These are phyloP conservation scores for Fusarium sp. DNA, from an alignment of 2,329 filamentous ascomycete species.

Conservation along the genomic window DNA sequence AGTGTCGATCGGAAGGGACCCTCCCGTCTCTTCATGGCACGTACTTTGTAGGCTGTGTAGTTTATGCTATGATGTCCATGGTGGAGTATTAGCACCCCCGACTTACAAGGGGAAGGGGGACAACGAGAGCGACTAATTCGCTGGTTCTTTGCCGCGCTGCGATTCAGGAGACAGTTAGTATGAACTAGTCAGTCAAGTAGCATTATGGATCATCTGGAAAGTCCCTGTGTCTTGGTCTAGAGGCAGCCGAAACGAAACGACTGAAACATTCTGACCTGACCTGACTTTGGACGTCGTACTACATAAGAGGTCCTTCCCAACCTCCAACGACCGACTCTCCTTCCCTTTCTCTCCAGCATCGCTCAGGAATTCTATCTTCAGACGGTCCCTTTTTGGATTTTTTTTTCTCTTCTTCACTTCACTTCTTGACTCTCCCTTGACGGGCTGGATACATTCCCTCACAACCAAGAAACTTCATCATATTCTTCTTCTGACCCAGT, in stretches of 20 bases:
- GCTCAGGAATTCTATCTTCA: conserved; percentile 46
- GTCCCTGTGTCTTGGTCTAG: background rate
- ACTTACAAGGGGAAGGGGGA: conserved; percentile 10
- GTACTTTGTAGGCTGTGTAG: conserved; percentile 1
- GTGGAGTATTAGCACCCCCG: conserved; percentile 23
- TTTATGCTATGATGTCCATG: conserved; percentile 31
- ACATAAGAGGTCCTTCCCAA: conserved; percentile 43
- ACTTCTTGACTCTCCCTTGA: conserved; percentile 37
- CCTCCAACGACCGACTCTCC: conserved; percentile 12
- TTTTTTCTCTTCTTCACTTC: conserved; percentile 28
- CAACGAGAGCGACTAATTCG: conserved; percentile 39
- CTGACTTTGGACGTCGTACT: conserved; percentile 25
- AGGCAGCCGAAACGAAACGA: conserved; percentile 43
- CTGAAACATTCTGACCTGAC: conserved; percentile 36
- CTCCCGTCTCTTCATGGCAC: conserved; percentile 1
- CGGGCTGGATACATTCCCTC: conserved; percentile 45
- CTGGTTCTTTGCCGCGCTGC: conserved; percentile 38
- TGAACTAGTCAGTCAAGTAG: background rate
- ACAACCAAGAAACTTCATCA: conserved; percentile 26
- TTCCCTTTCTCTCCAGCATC: conserved; percentile 37
- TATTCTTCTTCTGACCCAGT: conserved; percentile 7
- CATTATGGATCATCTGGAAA: conserved; percentile 2
- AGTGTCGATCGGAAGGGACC: conserved; percentile 27
- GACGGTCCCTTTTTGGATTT: conserved; percentile 26
- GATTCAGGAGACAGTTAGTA: conserved; percentile 32